Percentiles rank a stretch among this genome's conserved stretches.
Conservation (phyloP, 768 basidiomycete species). For the Xanthoconium purpureum region DNA sequence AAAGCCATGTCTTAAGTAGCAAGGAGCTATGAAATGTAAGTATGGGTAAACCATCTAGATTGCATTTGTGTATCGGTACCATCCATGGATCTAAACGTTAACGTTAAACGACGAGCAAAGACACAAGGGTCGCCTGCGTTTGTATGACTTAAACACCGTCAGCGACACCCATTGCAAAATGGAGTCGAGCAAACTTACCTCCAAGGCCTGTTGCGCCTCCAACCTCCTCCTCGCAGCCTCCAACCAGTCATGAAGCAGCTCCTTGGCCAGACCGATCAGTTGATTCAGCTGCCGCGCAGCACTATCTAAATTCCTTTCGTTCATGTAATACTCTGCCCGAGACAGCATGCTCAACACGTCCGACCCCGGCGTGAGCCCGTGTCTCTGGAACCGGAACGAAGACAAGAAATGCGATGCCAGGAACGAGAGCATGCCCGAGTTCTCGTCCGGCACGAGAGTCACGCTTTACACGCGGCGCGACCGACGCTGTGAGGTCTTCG, state of each 20-base stretch:
- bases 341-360: conserved; percentile 88
- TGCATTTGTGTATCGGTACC: conserved; percentile 18
- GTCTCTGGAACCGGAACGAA: conserved; percentile 72
- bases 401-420: conserved; percentile 78
- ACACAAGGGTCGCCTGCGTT: conserved; percentile 78
- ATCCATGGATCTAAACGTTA: conserved; percentile 39
- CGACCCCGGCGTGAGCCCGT: conserved; percentile 65
- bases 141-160: conserved; percentile 61
- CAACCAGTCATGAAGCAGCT: conserved; percentile 82
- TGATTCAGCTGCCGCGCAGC: conserved; percentile 92
- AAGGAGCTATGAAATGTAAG: neutral
- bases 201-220: conserved; percentile 89
- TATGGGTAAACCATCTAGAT: conserved; percentile 19
- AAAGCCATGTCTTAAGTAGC: too few species aligned
- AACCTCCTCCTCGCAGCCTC: conserved; percentile 82
- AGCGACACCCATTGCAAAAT: conserved; percentile 3
- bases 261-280: conserved; percentile 75
- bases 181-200: conserved; percentile 43
- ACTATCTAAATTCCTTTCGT: conserved; percentile 81
- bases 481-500: conserved; percentile 73
- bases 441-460: conserved; percentile 88
- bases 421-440: conserved; percentile 86
- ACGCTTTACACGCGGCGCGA: conserved; percentile 83
- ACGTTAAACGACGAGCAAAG: too few species aligned
- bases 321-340: conserved; percentile 83